Evolutionary conservation across 2,329 filamentous ascomycete species (phyloP).

Genomic region (Claviceps fusiformis): DNA sequence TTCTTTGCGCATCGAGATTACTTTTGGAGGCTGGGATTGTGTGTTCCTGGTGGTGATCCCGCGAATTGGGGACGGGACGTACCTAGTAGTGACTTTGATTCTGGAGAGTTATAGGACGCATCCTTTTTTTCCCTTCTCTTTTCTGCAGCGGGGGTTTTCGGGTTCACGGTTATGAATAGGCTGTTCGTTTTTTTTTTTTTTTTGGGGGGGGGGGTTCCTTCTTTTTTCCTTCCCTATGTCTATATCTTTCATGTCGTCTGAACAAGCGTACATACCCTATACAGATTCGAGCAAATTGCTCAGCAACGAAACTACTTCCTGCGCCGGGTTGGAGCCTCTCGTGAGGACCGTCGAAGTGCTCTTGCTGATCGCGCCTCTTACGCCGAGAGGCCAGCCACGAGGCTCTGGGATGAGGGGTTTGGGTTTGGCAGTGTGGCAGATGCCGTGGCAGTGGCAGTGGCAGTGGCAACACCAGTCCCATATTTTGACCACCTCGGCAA

Average conservation of each 20-base stretch:
- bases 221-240: too few species aligned
- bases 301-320: background rate
- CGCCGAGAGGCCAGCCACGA: background rate
- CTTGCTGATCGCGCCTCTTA: too few species aligned
- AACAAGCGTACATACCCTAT: background rate
- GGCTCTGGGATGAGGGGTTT: too few species aligned
- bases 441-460: too few species aligned
- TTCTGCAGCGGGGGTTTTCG: background rate
- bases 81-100: slow-evolving; percentile 3
- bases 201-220: too few species aligned
- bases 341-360: too few species aligned
- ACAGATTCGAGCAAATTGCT: background rate
- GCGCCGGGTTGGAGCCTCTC: too few species aligned
- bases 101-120: background rate
- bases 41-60: slow-evolving; percentile 67
- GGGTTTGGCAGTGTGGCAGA: too few species aligned
- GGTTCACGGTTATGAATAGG: background rate
- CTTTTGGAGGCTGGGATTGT: slow-evolving; percentile 86
- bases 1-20: slow-evolving; percentile 94
- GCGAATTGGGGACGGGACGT: slow-evolving; percentile 42
- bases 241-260: background rate
- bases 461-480: background rate
- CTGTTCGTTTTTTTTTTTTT: background rate
- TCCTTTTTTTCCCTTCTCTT: background rate
- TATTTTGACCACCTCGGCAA: background rate